Conservation (phyloP, 164 flowering plant genomes). For the Houttuynia cordata region DNA sequence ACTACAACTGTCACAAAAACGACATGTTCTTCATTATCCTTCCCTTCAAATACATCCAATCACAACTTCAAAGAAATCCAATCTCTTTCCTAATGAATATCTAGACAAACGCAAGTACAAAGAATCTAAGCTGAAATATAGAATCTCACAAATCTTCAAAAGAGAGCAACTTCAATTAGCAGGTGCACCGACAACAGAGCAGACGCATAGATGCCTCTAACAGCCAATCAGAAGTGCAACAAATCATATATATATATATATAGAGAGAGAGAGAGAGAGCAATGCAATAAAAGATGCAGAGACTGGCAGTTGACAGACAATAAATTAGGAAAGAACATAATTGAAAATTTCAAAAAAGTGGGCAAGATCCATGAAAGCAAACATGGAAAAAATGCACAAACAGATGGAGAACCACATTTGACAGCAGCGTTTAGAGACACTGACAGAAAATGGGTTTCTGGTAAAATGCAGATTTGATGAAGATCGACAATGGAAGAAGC, state of each 20-base stretch:
- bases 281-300: not conserved
- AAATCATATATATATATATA: no score
- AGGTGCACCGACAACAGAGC: not conserved
- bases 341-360: no score
- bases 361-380: not conserved
- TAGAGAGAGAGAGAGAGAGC: not conserved
- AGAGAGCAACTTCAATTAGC: not conserved
- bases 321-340: no score
- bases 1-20: not conserved
- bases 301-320: not conserved
- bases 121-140: not conserved
- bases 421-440: not conserved
- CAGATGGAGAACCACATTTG: not conserved
- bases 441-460: not conserved
- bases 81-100: not conserved
- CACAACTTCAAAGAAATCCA: constrained; percentile 10
- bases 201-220: no score
- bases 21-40: constrained; percentile 12
- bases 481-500: no score
- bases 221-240: not conserved
- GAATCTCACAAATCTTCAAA: not conserved
- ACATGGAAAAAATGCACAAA: no score
- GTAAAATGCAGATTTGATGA: not conserved
- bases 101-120: no score
- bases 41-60: constrained; percentile 42